These are phyloP conservation scores for Kalmusia sp. DNA, from an alignment of 2,329 filamentous ascomycete genomes.

Conservation along the genomic window DNA sequence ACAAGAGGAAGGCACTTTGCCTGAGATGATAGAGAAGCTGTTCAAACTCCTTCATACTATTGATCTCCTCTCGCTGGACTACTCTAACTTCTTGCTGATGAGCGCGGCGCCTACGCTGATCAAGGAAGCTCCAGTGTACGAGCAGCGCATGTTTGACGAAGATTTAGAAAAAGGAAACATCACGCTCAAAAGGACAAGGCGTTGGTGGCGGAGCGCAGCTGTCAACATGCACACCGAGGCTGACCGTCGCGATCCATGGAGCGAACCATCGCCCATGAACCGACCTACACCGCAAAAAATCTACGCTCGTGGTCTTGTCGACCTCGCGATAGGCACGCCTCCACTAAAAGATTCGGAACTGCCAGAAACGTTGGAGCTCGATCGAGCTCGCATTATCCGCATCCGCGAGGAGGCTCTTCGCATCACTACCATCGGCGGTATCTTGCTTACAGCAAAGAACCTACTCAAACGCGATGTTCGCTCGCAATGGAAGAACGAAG, in stretches of 20 bases:
- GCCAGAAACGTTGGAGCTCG: slow-evolving; percentile 77
- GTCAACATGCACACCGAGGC: slow-evolving; percentile 71
- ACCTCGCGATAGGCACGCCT: slow-evolving; percentile 73
- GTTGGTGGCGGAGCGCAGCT: slow-evolving; percentile 71
- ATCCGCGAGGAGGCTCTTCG: slow-evolving; percentile 66
- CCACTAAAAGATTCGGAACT: slow-evolving; percentile 62
- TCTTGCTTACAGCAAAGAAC: slow-evolving; percentile 82
- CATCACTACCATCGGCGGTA: slow-evolving; percentile 75
- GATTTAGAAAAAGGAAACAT: slow-evolving; percentile 65
- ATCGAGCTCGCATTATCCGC: slow-evolving; percentile 67
- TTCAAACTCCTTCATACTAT: slow-evolving; percentile 78
- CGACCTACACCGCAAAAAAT: slow-evolving; percentile 73
- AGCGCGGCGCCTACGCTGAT: slow-evolving; percentile 75
- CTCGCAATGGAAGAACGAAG: slow-evolving; percentile 77
- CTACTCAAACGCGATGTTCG: slow-evolving; percentile 82
- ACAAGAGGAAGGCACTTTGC: slow-evolving; percentile 52
- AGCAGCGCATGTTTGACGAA: slow-evolving; percentile 73
- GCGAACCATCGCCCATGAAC: slow-evolving; percentile 61
- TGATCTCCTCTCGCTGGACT: slow-evolving; percentile 79
- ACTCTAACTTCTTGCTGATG: slow-evolving; percentile 80
- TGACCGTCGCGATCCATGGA: slow-evolving; percentile 72
- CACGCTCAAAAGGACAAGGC: slow-evolving; percentile 66
- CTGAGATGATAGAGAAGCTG: slow-evolving; percentile 76
- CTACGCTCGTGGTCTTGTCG: slow-evolving; percentile 77
- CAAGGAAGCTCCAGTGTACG: slow-evolving; percentile 74